A percentile compares a stretch with the other conserved stretches of the same genome.
Evolutionary conservation across 129 eudicot species (phyloP).

Genomic region (Artemisia tridentata): DNA sequence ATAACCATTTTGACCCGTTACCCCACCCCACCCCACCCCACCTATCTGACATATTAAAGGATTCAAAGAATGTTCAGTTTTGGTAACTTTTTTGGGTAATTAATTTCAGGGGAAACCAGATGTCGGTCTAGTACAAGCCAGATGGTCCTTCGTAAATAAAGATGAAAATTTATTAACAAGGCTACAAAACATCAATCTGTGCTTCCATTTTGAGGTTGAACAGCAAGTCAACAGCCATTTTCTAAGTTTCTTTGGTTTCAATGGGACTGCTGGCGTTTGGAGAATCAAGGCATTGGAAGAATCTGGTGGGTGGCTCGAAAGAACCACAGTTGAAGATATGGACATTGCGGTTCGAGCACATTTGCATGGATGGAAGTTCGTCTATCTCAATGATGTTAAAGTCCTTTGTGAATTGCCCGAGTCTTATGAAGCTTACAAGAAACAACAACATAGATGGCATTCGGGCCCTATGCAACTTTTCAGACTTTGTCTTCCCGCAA

Average conservation of each 20-base stretch:
- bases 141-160: constrained; percentile 89
- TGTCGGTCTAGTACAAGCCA: constrained; percentile 81
- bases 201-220: constrained; percentile 96
- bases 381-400: constrained; percentile 61
- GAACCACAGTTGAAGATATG: constrained; percentile 87
- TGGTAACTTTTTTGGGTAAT: constrained; percentile 14
- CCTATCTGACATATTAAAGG: background rate
- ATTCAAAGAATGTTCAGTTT: constrained; percentile 10
- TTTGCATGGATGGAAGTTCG: constrained; percentile 64
- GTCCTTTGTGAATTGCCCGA: constrained; percentile 70
- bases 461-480: constrained; percentile 91
- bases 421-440: constrained; percentile 77
- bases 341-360: constrained; percentile 72
- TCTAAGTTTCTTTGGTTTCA: constrained; percentile 82
- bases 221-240: constrained; percentile 88
- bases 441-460: constrained; percentile 83
- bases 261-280: constrained; percentile 97
- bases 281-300: constrained; percentile 89
- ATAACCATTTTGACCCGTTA: background rate
- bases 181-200: constrained; percentile 79
- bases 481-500: constrained; percentile 60
- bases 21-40: background rate
- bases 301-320: constrained; percentile 93
- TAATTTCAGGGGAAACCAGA: constrained; percentile 75
- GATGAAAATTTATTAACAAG: constrained; percentile 87